Percentiles rank a stretch among this genome's conserved stretches.
These are phyloP conservation scores for Pontederia crassipes DNA, from an alignment of 176 grass and related monocot genomes.

Conservation along the genomic window DNA sequence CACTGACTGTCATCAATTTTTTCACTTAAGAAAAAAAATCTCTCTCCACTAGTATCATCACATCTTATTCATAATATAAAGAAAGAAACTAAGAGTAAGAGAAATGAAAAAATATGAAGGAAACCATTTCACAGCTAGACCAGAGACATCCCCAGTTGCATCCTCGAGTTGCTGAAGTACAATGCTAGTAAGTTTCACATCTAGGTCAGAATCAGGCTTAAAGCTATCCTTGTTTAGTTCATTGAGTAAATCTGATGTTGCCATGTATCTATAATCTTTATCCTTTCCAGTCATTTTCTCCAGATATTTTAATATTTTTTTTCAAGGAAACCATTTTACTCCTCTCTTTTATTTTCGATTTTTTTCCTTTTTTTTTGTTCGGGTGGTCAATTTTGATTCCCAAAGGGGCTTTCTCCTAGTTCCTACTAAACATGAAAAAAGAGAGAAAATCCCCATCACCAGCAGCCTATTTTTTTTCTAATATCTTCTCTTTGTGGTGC, in stretches of 20 bases:
- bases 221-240: conserved; percentile 69
- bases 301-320: neutral
- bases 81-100: neutral
- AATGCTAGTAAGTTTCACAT: conserved; percentile 53
- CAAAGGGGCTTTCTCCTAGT: neutral
- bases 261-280: conserved; percentile 97
- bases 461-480: neutral
- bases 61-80: neutral
- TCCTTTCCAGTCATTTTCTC: conserved; percentile 84
- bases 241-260: conserved; percentile 79
- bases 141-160: conserved; percentile 90
- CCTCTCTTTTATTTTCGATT: neutral
- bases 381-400: conserved; percentile 4
- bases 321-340: neutral
- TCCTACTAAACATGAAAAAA: neutral
- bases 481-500: neutral
- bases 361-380: neutral
- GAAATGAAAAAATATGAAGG: neutral
- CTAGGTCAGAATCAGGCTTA: conserved; percentile 62
- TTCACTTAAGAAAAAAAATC: no score
- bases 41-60: no score
- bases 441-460: neutral
- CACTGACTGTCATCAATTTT: no score
- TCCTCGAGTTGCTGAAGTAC: conserved; percentile 89
- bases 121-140: conserved; percentile 93